A percentile compares a stretch with the other conserved stretches of the same genome.
Conservation (phyloP, 2,329 filamentous ascomycete genomes). For the Talaromyces sp. region DNA sequence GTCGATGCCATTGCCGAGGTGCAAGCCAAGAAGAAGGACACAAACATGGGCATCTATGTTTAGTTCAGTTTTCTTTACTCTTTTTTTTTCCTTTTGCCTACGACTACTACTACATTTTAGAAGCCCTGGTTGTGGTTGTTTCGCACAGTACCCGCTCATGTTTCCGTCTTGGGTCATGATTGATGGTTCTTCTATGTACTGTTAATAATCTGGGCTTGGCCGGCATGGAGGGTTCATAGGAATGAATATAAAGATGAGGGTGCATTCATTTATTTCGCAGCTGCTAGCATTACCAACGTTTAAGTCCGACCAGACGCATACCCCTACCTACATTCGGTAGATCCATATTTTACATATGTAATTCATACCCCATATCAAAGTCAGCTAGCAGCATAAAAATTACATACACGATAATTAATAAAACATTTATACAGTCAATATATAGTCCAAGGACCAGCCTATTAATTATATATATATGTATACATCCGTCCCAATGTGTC, state of each 20-base stretch:
- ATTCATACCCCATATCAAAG: not conserved
- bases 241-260: not conserved
- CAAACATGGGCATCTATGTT: constrained; percentile 42
- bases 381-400: not conserved
- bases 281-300: not conserved
- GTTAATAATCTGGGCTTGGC: not conserved
- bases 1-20: constrained; percentile 98
- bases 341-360: too few relatives aligned
- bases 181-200: not conserved
- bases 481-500: not conserved
- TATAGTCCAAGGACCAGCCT: not conserved
- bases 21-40: constrained; percentile 82
- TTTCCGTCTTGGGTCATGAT: not conserved
- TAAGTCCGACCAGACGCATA: not conserved
- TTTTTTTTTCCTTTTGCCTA: not conserved
- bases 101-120: not conserved
- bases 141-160: not conserved
- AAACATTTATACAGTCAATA: not conserved
- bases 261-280: not conserved
- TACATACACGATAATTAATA: not conserved
- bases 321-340: not conserved
- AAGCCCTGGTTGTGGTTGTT: not conserved
- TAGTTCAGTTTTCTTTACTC: constrained; percentile 15
- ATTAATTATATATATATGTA: not conserved
- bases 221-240: not conserved